Evolutionary conservation across 139 green algal species (phyloP).

Genomic region (Nannochloris sp.): DNA sequence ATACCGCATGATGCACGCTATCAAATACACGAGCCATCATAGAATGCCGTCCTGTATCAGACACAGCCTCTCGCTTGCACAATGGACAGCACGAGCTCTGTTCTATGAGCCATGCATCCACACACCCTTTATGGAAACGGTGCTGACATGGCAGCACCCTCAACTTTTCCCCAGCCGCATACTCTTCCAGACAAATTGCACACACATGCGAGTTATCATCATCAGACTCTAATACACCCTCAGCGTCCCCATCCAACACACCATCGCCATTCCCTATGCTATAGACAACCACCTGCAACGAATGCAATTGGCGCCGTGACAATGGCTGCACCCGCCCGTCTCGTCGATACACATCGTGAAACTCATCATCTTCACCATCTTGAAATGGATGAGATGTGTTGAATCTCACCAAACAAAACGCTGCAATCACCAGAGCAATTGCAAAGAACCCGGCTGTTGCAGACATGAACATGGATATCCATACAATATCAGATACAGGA

Average conservation of each 20-base stretch:
- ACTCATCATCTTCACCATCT: background rate
- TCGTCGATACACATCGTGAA: too few relatives aligned
- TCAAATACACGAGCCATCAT: too few relatives aligned
- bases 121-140: slow-evolving; percentile 35
- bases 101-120: slow-evolving; percentile 40
- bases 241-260: background rate
- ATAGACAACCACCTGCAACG: slow-evolving; percentile 12
- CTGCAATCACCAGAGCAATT: slow-evolving; percentile 51
- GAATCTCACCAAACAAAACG: slow-evolving; percentile 51
- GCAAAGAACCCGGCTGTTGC: slow-evolving; percentile 54
- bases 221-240: slow-evolving; percentile 14
- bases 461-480: slow-evolving; percentile 57
- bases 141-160: slow-evolving; percentile 54
- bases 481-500: slow-evolving; percentile 37
- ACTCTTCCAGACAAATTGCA: slow-evolving; percentile 50
- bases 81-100: slow-evolving; percentile 38
- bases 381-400: background rate
- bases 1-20: too few relatives aligned
- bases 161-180: slow-evolving; percentile 45
- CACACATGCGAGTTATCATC: slow-evolving; percentile 43
- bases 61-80: slow-evolving; percentile 25
- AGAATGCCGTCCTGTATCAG: too few relatives aligned
- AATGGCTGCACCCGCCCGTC: background rate
- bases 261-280: background rate
- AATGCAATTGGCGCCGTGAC: slow-evolving; percentile 4